Conservation (phyloP, 768 basidiomycete genomes). For the Symmetrospora coprosmae region DNA sequence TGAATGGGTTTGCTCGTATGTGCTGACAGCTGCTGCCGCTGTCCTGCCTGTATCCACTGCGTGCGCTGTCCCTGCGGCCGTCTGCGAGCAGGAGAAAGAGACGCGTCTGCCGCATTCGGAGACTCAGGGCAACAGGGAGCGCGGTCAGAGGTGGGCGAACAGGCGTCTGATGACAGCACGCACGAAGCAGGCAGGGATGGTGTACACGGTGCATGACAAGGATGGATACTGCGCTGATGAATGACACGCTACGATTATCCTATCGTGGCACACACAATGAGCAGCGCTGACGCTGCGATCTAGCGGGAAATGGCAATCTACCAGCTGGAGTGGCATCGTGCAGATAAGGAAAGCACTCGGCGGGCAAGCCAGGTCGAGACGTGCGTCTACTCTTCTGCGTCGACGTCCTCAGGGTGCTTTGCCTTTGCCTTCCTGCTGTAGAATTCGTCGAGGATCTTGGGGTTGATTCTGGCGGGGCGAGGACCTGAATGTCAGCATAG, state of each 20-base stretch:
- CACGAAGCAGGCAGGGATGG: too few species aligned
- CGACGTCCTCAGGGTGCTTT: conserved; percentile 22
- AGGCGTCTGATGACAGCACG: too few species aligned
- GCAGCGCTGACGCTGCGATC: too few species aligned
- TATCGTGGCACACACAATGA: too few species aligned
- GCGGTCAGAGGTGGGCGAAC: too few species aligned
- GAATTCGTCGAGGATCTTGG: conserved; percentile 29
- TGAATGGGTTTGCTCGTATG: not conserved
- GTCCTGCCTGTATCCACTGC: not conserved
- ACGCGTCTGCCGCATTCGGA: too few species aligned
- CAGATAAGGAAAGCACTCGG: not conserved
- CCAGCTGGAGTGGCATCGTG: not conserved
- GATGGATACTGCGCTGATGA: too few species aligned
- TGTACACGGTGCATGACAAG: too few species aligned
- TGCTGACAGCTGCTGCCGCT: not conserved
- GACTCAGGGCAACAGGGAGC: too few species aligned
- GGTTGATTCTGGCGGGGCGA: not conserved
- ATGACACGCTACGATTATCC: too few species aligned
- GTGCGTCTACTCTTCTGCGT: conserved; percentile 27
- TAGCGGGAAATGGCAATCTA: too few species aligned
- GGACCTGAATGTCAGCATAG: not conserved
- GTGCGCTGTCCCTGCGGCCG: not conserved
- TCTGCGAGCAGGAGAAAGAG: too few species aligned
- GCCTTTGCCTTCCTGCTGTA: conserved; percentile 27
- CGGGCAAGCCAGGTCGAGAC: not conserved